phyloP scores from a whole-genome alignment of 2,329 filamentous ascomycete genomes.

The Talaromyces sp. region DNA sequence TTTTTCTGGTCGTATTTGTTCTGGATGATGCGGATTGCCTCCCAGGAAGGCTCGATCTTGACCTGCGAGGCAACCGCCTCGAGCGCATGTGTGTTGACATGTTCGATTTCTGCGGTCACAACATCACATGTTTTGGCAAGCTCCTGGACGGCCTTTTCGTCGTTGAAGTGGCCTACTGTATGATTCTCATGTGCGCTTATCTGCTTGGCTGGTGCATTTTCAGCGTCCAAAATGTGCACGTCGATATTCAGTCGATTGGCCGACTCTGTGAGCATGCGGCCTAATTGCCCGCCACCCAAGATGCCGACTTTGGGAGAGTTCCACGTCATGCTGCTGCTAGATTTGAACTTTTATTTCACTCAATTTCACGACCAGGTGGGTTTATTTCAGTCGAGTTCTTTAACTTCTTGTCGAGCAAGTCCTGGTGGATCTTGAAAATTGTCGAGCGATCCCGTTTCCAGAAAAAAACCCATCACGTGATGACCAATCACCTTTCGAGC shows the following conservation, averaged over 20 bases:
- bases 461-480: not conserved
- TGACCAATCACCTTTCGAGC: not conserved
- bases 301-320: conserved; percentile 44
- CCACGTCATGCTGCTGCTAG: conserved; percentile 25
- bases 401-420: not conserved
- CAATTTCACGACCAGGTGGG: not conserved
- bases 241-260: conserved; percentile 72
- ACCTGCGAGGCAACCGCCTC: conserved; percentile 70
- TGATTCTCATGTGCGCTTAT: conserved; percentile 70
- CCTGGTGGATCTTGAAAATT: conserved; percentile 9
- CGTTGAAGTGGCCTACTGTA: conserved; percentile 82
- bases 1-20: conserved; percentile 91
- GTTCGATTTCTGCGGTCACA: conserved; percentile 90
- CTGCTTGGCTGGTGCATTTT: conserved; percentile 75
- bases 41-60: conserved; percentile 73
- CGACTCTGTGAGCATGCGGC: conserved; percentile 90
- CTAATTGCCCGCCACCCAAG: conserved; percentile 66
- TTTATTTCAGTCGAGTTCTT: not conserved
- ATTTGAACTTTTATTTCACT: not conserved
- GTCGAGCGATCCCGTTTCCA: not conserved
- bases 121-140: conserved; percentile 73
- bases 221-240: conserved; percentile 72
- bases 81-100: conserved; percentile 82
- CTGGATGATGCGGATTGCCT: conserved; percentile 81
- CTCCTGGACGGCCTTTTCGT: conserved; percentile 68